Percentiles rank a stretch among this genome's conserved stretches.
Conservation (phyloP, 2,329 filamentous ascomycete species). For the Polychaeton citri region DNA sequence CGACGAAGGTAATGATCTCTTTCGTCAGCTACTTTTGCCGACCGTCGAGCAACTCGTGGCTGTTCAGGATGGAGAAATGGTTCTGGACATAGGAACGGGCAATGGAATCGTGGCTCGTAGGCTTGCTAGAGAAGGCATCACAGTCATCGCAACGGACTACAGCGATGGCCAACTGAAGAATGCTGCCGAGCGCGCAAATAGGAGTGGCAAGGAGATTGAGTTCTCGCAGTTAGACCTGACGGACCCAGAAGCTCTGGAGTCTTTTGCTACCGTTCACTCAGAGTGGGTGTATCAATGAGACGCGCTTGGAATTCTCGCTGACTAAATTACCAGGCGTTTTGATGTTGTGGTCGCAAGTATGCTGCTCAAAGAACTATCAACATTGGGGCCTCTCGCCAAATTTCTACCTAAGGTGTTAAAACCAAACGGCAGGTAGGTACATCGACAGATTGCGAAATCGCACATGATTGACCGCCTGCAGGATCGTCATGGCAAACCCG, state of each 20-base stretch:
- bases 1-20: conserved; percentile 39
- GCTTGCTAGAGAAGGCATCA: conserved; percentile 25
- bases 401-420: too few relatives aligned
- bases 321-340: too few relatives aligned
- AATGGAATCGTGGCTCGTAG: conserved; percentile 37
- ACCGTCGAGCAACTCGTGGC: conserved; percentile 25
- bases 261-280: conserved; percentile 13
- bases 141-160: conserved; percentile 34
- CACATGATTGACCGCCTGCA: too few relatives aligned
- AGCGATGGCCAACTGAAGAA: conserved; percentile 28
- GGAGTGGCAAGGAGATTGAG: conserved; percentile 12
- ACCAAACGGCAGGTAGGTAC: too few relatives aligned
- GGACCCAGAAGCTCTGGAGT: conserved; percentile 18
- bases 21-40: conserved; percentile 29
- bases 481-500: too few relatives aligned
- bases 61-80: conserved; percentile 16
- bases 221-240: conserved; percentile 29
- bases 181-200: conserved; percentile 16
- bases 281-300: conserved; percentile 4
- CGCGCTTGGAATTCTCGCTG: conserved; percentile 25
- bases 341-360: too few relatives aligned
- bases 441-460: too few relatives aligned
- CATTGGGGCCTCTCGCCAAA: too few relatives aligned
- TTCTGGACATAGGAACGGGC: conserved; percentile 37
- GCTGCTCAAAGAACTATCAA: too few relatives aligned